Conservation (phyloP, 2,329 filamentous ascomycete genomes). For the Fusarium austroafricanum region DNA sequence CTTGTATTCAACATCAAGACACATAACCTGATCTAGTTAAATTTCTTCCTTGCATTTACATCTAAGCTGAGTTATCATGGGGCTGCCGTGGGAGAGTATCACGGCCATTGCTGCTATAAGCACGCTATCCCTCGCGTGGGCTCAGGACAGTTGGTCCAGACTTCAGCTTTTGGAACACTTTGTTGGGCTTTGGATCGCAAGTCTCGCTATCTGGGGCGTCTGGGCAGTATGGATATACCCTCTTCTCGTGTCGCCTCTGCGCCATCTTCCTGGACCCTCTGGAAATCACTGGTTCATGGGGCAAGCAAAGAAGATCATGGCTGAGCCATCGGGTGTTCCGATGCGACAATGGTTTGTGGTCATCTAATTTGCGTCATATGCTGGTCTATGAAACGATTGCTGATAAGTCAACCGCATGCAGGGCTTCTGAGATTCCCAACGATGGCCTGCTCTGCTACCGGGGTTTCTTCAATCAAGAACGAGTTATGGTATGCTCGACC, state of each 20-base stretch:
- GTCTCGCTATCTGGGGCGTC: slow-evolving; percentile 52
- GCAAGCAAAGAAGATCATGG: slow-evolving; percentile 57
- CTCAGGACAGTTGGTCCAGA: slow-evolving; percentile 46
- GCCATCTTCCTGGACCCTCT: slow-evolving; percentile 59
- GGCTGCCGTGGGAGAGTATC: slow-evolving; percentile 41
- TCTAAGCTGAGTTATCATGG: slow-evolving; percentile 30
- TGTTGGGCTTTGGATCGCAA: slow-evolving; percentile 50
- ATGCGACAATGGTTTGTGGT: slow-evolving; percentile 61
- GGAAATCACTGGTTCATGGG: slow-evolving; percentile 60
- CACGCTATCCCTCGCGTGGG: slow-evolving; percentile 35
- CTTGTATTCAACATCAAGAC: slow-evolving; percentile 16
- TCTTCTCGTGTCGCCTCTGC: slow-evolving; percentile 61
- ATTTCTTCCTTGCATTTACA: neutral
- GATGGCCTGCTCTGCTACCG: slow-evolving; percentile 77
- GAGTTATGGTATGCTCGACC: slow-evolving; percentile 69
- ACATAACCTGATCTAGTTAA: neutral
- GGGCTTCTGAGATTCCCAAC: slow-evolving; percentile 72
- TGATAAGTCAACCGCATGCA: slow-evolving; percentile 51
- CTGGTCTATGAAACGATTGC: neutral
- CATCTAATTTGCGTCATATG: neutral
- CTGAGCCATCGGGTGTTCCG: slow-evolving; percentile 57
- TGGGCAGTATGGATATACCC: slow-evolving; percentile 62
- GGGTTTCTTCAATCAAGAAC: slow-evolving; percentile 70
- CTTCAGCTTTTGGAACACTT: slow-evolving; percentile 51
- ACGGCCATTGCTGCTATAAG: slow-evolving; percentile 43